phyloP scores from a whole-genome alignment of 2,329 filamentous ascomycete genomes.

The Penicillium crustosum region DNA sequence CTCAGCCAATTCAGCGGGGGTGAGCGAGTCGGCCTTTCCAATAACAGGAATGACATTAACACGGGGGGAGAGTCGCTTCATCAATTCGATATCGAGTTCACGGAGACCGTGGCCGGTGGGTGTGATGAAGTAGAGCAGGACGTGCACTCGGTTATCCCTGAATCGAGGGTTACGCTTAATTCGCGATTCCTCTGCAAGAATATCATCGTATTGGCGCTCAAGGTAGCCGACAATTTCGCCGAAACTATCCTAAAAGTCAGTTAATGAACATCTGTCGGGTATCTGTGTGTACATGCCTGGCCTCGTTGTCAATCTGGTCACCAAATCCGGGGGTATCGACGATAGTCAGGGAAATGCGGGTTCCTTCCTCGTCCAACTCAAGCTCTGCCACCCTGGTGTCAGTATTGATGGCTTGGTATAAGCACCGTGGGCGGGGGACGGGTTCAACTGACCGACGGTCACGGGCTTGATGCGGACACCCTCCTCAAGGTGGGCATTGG shows the following conservation, averaged over 20 bases:
- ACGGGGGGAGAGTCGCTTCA: conserved; percentile 97
- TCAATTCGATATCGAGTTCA: conserved; percentile 98
- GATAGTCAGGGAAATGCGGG: conserved; percentile 95
- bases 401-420: conserved; percentile 23
- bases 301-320: conserved; percentile 99
- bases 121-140: conserved; percentile 98
- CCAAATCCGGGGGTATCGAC: conserved; percentile 98
- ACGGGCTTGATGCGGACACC: conserved; percentile 98
- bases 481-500: conserved; percentile 87
- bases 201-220: conserved; percentile 98
- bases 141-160: conserved; percentile 98
- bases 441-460: conserved; percentile 75
- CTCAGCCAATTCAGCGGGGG: conserved; percentile 92
- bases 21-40: conserved; percentile 96
- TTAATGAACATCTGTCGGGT: conserved; percentile 5
- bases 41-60: conserved; percentile 99
- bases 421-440: conserved; percentile 1
- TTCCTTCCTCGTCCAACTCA: conserved; percentile 96
- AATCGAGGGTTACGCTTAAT: conserved; percentile 99
- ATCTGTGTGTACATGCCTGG: conserved; percentile 62
- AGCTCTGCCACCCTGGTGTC: conserved; percentile 61
- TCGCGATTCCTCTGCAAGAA: conserved; percentile 97
- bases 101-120: conserved; percentile 96
- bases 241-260: conserved; percentile 62
- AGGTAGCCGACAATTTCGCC: conserved; percentile 97